phyloP scores from a whole-genome alignment of 306 rosid species.

The Vicia faba region DNA sequence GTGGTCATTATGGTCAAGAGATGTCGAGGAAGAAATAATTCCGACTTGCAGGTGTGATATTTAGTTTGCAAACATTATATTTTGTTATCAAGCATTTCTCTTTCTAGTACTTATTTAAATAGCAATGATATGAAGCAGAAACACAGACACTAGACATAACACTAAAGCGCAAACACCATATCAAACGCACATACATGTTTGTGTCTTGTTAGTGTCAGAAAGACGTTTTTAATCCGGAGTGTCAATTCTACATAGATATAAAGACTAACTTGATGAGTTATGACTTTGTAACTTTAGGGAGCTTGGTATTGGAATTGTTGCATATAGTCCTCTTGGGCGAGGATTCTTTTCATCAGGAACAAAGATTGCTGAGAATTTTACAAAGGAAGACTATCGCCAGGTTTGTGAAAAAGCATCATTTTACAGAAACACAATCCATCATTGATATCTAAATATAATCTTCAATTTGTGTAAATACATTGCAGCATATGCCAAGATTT shows the following conservation, averaged over 20 bases:
- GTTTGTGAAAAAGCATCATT: background rate
- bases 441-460: background rate
- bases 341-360: background rate
- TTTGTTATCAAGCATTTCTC: too few species aligned
- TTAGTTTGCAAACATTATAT: background rate
- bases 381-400: background rate
- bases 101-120: too few species aligned
- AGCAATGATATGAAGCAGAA: too few species aligned
- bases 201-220: too few species aligned
- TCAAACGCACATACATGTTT: too few species aligned
- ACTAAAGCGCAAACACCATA: too few species aligned
- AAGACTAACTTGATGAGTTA: background rate
- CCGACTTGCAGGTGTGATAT: constrained; percentile 60
- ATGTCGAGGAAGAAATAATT: constrained; percentile 59
- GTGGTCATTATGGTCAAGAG: constrained; percentile 69
- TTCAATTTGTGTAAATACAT: background rate
- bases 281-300: constrained; percentile 38
- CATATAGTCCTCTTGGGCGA: too few species aligned
- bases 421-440: background rate
- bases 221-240: too few species aligned
- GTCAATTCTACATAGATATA: too few species aligned
- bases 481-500: constrained; percentile 55
- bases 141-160: too few species aligned
- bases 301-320: constrained; percentile 42
- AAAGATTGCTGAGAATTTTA: background rate